These are phyloP conservation scores for Diplodia corticola DNA, from an alignment of 2,329 filamentous ascomycete species.

Conservation along the genomic window DNA sequence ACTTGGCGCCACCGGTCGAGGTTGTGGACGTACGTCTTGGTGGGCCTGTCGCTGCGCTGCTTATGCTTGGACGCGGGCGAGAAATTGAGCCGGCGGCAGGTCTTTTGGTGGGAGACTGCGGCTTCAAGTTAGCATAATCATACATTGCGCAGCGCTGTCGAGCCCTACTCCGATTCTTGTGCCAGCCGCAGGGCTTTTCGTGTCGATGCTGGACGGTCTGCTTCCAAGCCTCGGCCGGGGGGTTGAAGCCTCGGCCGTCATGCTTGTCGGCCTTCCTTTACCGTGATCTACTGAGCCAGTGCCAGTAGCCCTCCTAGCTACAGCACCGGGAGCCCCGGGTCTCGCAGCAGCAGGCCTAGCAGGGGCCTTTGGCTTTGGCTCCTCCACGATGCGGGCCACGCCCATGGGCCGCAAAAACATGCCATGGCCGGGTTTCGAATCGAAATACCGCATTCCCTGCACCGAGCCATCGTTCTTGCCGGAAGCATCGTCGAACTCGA, in stretches of 20 bases:
- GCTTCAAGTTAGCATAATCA: background rate
- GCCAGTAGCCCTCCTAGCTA: conserved; percentile 32
- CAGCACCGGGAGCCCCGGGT: conserved; percentile 14
- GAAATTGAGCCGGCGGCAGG: conserved; percentile 25
- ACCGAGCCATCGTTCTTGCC: conserved; percentile 96
- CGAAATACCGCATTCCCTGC: conserved; percentile 83
- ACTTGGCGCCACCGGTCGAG: conserved; percentile 10
- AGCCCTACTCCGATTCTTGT: conserved; percentile 19
- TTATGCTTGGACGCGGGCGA: conserved; percentile 19
- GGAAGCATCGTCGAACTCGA: conserved; percentile 77
- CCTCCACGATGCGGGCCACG: conserved; percentile 52
- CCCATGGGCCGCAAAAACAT: conserved; percentile 83
- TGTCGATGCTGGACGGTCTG: conserved; percentile 23
- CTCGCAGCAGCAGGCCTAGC: conserved; percentile 10
- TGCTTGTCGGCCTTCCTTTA: conserved; percentile 14
- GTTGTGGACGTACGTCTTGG: conserved; percentile 21
- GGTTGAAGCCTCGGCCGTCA: conserved; percentile 27
- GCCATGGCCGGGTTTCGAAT: conserved; percentile 68
- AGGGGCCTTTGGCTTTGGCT: conserved; percentile 45
- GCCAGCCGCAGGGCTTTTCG: conserved; percentile 30
- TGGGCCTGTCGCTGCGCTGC: conserved; percentile 8
- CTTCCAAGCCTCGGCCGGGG: conserved; percentile 17
- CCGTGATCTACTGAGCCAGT: conserved; percentile 19
- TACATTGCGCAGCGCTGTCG: background rate
- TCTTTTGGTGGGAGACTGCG: conserved; percentile 21